phyloP scores from a whole-genome alignment of 2,329 filamentous ascomycete species.

The Aspergillus floridensis region DNA sequence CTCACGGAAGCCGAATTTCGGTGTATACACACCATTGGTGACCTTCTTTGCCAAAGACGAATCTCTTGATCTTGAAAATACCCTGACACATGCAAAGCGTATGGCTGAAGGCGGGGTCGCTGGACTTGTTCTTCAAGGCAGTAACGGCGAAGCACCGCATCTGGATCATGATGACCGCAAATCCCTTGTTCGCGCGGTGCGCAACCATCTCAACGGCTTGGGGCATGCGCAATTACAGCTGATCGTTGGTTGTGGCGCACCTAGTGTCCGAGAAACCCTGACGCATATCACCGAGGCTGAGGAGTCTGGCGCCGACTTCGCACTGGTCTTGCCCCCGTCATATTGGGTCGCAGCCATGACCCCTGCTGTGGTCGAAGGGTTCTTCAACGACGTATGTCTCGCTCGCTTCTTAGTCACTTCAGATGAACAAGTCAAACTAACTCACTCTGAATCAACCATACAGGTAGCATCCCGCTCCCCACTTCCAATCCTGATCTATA shows the following conservation, averaged over 20 bases:
- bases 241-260: conserved; percentile 66
- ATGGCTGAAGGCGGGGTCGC: conserved; percentile 65
- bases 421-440: too few relatives aligned
- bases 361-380: conserved; percentile 54
- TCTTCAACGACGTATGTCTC: conserved; percentile 54
- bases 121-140: conserved; percentile 68
- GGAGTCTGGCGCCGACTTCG: conserved; percentile 65
- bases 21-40: neutral
- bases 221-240: neutral
- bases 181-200: neutral
- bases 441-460: too few relatives aligned
- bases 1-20: neutral
- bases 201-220: neutral
- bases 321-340: conserved; percentile 67
- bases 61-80: neutral
- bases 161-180: conserved; percentile 64
- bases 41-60: neutral
- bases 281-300: conserved; percentile 64
- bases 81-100: neutral
- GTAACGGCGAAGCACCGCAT: conserved; percentile 72
- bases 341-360: conserved; percentile 66
- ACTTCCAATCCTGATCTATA: conserved; percentile 56
- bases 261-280: conserved; percentile 66
- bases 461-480: too few relatives aligned
- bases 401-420: too few relatives aligned